Evolutionary conservation across 257 asterid genomes (phyloP), one percentile per base, ranked within the genome.

Genomic region (Solanum etuberosum): DNA sequence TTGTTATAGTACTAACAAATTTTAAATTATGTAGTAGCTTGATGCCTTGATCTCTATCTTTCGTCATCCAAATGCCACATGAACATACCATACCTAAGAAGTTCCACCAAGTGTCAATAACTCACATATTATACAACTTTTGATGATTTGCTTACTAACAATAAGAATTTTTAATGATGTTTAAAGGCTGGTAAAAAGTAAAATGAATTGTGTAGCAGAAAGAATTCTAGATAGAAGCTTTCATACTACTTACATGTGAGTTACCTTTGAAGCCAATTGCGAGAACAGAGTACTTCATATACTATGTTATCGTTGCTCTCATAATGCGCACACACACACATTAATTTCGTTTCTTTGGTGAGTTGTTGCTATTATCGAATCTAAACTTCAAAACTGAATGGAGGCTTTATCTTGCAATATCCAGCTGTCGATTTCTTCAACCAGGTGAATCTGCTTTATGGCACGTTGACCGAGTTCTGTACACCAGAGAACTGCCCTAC

Each of bases 381-480:
- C 37, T 54, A 11, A 34, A 34, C 37, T 31, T 84, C 25, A 84
- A 54, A 67, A 91, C 90, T 92, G 88, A 90, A 86, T 67, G 46
- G 82, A 83, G 71, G 59, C 86, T 91, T 89, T 86, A 23, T 88
- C 91, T 90, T 40, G 83, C 70, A 42, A 63, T 93, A 85, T 92
- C 71, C 96, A 96, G 99, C 99, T 89, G 98, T 95, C 15, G 99
- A 95, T 88, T 96, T 95, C 94, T 96, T 95, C 97, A 95, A 94
- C 91, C 98, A 95, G 92, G 99, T 96, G 92, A 95, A 96, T 92
- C 94, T 96, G 90, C 98, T 96, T 80, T 96, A 91, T 89, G 98
- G 98, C 90, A 96, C 99, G 43, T 96, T 96, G 85, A 95, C 99
- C 14, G 98, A 95, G 92, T 96, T 96, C 92, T 96, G 99, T 76